phyloP scores from a whole-genome alignment of 2,329 filamentous ascomycete genomes.

The Triangularia verruculosa region DNA sequence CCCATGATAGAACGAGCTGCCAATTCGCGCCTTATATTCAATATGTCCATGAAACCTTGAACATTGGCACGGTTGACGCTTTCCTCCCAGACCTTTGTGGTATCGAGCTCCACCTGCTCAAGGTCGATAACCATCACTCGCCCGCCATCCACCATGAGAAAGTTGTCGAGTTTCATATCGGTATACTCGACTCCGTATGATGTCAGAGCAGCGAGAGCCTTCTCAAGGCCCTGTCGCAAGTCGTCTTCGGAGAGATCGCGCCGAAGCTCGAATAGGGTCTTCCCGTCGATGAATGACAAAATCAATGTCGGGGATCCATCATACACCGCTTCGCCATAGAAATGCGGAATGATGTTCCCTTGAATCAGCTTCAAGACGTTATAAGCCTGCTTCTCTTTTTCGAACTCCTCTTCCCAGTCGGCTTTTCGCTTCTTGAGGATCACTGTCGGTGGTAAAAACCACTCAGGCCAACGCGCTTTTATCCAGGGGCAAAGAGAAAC shows the following conservation, averaged over 20 bases:
- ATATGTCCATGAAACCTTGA: too few species aligned
- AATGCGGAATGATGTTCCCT: constrained; percentile 2
- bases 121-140: too few species aligned
- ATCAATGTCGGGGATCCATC: constrained; percentile 4
- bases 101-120: too few species aligned
- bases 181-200: constrained; percentile 5
- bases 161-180: too few species aligned
- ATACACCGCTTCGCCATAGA: constrained; percentile 9
- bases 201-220: constrained; percentile 3
- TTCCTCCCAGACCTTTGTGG: too few species aligned
- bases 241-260: not conserved
- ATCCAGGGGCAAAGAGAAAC: not conserved
- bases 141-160: too few species aligned
- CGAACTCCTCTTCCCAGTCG: constrained; percentile 7
- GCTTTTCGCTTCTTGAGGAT: constrained; percentile 8
- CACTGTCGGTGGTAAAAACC: constrained; percentile 4
- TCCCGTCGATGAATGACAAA: constrained; percentile 2
- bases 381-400: constrained; percentile 6
- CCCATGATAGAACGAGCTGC: too few species aligned
- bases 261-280: not conserved
- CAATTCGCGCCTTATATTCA: too few species aligned
- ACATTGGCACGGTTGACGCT: too few species aligned
- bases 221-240: not conserved
- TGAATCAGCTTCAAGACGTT: constrained; percentile 7
- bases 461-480: not conserved